These are phyloP conservation scores for Rhododendron kiyosumense DNA, from an alignment of 148 eudicot species.

Conservation along the genomic window DNA sequence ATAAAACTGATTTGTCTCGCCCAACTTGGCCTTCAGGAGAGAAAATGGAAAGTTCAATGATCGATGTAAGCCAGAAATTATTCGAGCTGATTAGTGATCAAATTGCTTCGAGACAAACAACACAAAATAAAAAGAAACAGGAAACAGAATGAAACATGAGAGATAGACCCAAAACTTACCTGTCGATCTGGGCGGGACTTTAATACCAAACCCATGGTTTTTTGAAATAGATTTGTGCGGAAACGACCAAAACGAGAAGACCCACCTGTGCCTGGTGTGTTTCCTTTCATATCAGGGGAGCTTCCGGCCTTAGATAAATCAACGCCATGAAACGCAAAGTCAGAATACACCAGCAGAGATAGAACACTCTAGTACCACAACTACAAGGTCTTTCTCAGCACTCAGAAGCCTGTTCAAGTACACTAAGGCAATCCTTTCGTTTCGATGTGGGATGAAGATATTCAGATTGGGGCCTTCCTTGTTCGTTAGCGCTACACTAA, in stretches of 20 bases:
- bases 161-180: slow-evolving; percentile 25
- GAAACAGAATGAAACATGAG: not conserved
- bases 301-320: slow-evolving; percentile 42
- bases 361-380: not conserved
- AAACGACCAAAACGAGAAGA: slow-evolving; percentile 64
- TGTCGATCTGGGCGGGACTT: slow-evolving; percentile 51
- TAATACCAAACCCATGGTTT: slow-evolving; percentile 62
- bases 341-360: not conserved
- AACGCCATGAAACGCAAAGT: slow-evolving; percentile 22
- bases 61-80: not conserved
- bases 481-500: no score
- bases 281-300: slow-evolving; percentile 35
- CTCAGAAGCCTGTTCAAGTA: not conserved
- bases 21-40: slow-evolving; percentile 64
- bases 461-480: no score
- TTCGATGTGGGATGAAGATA: no score
- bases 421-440: not conserved
- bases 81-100: not conserved
- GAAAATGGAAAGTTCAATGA: not conserved
- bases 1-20: slow-evolving; percentile 61
- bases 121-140: not conserved
- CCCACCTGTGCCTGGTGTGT: slow-evolving; percentile 34
- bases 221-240: slow-evolving; percentile 66
- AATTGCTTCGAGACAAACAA: not conserved
- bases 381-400: not conserved